Conservation (phyloP, 805 yeast species). For the Candida ipomoeae region DNA sequence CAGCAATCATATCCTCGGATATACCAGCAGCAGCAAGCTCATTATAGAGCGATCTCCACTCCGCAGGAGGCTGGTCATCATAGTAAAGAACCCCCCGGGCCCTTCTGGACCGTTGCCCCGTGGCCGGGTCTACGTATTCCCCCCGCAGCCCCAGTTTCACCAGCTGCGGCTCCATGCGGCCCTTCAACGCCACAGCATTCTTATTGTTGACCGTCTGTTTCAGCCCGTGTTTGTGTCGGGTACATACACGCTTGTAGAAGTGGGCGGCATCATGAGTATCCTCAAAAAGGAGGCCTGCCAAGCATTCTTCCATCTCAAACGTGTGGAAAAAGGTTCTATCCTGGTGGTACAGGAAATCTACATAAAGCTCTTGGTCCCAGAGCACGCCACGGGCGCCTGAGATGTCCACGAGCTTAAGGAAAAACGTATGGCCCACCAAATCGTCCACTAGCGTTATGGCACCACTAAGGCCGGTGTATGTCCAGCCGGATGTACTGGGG, state of each 20-base stretch:
- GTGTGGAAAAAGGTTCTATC: constrained; percentile 94
- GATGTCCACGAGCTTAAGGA: constrained; percentile 84
- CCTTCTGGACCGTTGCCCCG: constrained; percentile 54
- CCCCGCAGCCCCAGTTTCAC: constrained; percentile 60
- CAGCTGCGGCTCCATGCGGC: constrained; percentile 26
- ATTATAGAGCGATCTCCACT: constrained; percentile 72
- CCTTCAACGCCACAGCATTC: constrained; percentile 79
- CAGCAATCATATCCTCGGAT: constrained; percentile 84
- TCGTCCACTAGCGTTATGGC: constrained; percentile 88
- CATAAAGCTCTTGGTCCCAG: constrained; percentile 96
- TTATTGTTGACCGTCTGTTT: constrained; percentile 82
- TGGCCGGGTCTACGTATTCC: constrained; percentile 43
- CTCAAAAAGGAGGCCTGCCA: constrained; percentile 82
- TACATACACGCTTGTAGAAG: constrained; percentile 71
- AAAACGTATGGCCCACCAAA: constrained; percentile 89
- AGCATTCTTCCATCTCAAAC: constrained; percentile 88
- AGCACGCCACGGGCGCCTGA: constrained; percentile 78
- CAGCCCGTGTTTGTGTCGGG: constrained; percentile 78
- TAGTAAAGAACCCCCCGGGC: constrained; percentile 62
- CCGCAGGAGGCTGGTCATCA: constrained; percentile 77
- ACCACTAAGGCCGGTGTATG: constrained; percentile 83
- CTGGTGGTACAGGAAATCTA: constrained; percentile 84
- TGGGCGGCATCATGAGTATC: constrained; percentile 85
- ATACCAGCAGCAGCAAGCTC: constrained; percentile 78
- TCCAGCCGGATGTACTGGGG: constrained; percentile 80